Evolutionary conservation across 768 basidiomycete species (phyloP), one percentile per base, ranked within the genome.

Genomic region (Leccinum pellstonianum): DNA sequence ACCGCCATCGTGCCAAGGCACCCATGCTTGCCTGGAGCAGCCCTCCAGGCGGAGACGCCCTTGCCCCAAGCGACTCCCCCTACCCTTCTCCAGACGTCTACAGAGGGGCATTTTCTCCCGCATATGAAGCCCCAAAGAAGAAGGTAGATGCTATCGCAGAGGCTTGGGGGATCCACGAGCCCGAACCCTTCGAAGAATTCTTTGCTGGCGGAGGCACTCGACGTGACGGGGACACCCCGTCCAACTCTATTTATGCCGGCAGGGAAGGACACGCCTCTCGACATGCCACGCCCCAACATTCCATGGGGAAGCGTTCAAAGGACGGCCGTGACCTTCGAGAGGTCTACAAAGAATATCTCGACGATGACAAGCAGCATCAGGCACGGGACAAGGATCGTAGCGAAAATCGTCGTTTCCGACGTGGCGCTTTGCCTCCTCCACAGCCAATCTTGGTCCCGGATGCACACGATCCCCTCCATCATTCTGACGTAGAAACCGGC

Each of bases 151-250:
- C 90, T 38, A 86, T 95, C 59, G 92, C 92, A 50, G 93, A 94
- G 74, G 93, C 93, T 1, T 94, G 93, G 93, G 93, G 93, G 38
- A 92, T 91, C 54, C 90, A 93, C 66, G 93, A 94, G 67, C 93
- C 93, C 5, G 93, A 95, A 69, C 93, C 93, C 7, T 94, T 83
- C 66, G 92, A 95, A 66, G 92, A 95, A 66, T 95, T 94, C 70
- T 90, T 85, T 62, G 91, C 91, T 23, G 93, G 90, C 19, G 88
- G 90, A 48, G 88, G 88, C 58, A 73, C 65, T 57, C 80, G 68
- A 62, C 75, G 69, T 52, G 82, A 79, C 27, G 86, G 85, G 52
- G 72, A 74, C n/a, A 85, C 87, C 5, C 83, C 85, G 12, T 76
- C 86, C 37, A 85, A 81, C 67, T 88, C 88, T 41, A 87, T 88